Percentiles rank a stretch among this genome's conserved stretches.
phyloP scores from a whole-genome alignment of 1,284 basidiomycete species.

The Leccinum ponderosum region DNA sequence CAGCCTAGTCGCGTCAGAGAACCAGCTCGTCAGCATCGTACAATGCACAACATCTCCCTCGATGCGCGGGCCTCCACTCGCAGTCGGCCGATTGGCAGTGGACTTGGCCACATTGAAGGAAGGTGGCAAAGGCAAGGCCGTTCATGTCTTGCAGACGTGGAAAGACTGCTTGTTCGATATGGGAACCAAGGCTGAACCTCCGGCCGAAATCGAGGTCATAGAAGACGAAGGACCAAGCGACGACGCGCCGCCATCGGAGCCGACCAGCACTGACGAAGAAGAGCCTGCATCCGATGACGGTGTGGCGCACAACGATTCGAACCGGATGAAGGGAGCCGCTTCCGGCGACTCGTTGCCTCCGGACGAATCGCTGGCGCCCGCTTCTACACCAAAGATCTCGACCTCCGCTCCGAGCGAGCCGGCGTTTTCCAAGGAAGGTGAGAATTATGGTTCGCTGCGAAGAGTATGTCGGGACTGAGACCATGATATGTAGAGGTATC shows the following conservation, averaged over 20 bases:
- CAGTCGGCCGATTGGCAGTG: constrained; percentile 69
- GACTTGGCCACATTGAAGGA: constrained; percentile 45
- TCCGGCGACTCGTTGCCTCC: constrained; percentile 6
- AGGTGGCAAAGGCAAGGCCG: constrained; percentile 71
- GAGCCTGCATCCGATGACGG: constrained; percentile 10
- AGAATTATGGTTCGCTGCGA: constrained; percentile 8
- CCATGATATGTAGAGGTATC: constrained; percentile 54
- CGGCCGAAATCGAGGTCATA: constrained; percentile 38
- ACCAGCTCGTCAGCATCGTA: constrained; percentile 60
- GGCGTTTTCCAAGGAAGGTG: constrained; percentile 28
- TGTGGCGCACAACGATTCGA: constrained; percentile 16
- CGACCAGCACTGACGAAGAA: not conserved
- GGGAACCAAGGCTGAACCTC: constrained; percentile 58
- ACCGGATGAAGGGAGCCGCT: constrained; percentile 9
- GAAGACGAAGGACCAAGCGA: constrained; percentile 21
- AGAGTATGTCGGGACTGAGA: constrained; percentile 6
- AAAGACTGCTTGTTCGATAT: constrained; percentile 72
- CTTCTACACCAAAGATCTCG: constrained; percentile 5
- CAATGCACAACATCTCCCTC: constrained; percentile 42
- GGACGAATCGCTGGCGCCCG: not conserved
- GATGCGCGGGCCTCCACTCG: constrained; percentile 53
- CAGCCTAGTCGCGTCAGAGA: constrained; percentile 36
- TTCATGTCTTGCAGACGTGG: constrained; percentile 66
- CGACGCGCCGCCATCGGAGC: constrained; percentile 16
- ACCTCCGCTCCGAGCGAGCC: constrained; percentile 11